Evolutionary conservation across 208 protist species (phyloP).

Genomic region (Crithidia brevicula): DNA sequence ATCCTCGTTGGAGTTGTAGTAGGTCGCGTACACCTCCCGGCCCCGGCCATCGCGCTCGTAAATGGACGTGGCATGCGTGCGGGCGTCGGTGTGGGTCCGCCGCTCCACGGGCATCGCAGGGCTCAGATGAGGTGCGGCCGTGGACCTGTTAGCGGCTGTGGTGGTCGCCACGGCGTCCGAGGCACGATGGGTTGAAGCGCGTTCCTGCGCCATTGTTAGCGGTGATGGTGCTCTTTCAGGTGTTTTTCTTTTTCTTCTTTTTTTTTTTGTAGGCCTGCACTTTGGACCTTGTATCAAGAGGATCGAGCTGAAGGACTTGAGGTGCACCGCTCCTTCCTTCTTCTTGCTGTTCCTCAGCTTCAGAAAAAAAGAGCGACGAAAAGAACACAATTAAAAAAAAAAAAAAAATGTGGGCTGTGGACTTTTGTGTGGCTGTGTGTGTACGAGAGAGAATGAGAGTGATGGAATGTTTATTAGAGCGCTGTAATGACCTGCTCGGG

Average conservation of each 20-base stretch:
- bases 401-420: too few species aligned
- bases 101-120: constrained; percentile 9
- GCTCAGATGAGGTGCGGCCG: background rate
- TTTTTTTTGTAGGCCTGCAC: background rate
- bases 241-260: background rate
- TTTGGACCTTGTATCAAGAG: too few species aligned
- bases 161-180: background rate
- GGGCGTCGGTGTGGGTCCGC: constrained; percentile 17
- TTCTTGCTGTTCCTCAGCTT: too few species aligned
- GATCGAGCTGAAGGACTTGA: too few species aligned
- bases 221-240: background rate
- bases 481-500: too few species aligned
- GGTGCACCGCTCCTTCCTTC: too few species aligned
- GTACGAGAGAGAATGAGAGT: too few species aligned
- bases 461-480: too few species aligned
- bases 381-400: too few species aligned
- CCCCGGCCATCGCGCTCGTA: constrained; percentile 27
- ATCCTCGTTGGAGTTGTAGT: constrained; percentile 53
- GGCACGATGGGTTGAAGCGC: background rate
- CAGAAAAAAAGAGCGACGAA: too few species aligned
- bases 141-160: too few species aligned
- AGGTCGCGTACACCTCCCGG: constrained; percentile 33
- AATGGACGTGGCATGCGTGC: constrained; percentile 24
- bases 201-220: constrained; percentile 5
- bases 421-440: too few species aligned